Conservation (phyloP, 768 basidiomycete genomes). For the Tulasnella sp. region DNA sequence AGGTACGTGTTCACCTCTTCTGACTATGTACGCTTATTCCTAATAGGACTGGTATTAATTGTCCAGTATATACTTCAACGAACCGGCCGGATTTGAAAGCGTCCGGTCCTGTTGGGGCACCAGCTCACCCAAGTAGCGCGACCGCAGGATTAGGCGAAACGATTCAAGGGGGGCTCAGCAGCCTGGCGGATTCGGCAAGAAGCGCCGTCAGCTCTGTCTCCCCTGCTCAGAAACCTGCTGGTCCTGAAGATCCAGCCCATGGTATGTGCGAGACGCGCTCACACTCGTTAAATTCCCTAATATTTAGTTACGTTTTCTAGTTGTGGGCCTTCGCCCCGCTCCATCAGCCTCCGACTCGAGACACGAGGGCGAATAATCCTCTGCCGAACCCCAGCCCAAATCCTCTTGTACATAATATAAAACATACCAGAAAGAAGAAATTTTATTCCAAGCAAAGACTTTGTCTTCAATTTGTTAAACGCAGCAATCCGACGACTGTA, state of each 20-base stretch:
- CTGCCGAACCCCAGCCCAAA: not conserved
- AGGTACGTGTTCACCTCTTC: not conserved
- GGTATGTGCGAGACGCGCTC: not conserved
- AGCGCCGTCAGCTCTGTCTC: not conserved
- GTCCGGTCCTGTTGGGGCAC: constrained; percentile 8
- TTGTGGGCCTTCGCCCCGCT: constrained; percentile 12
- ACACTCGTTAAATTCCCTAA: not conserved
- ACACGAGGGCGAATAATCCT: not conserved
- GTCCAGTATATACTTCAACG: not conserved
- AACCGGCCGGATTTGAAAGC: not conserved
- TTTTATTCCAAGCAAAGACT: no score
- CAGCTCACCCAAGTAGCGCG: not conserved
- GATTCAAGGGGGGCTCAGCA: not conserved
- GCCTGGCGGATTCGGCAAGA: not conserved
- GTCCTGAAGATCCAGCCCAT: not conserved
- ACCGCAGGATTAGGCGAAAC: not conserved
- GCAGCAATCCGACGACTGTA: no score
- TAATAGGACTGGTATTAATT: not conserved
- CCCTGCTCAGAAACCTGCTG: not conserved
- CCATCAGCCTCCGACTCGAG: not conserved
- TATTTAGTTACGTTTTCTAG: not conserved
- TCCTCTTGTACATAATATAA: no score
- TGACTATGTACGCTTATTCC: not conserved
- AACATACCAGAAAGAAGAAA: no score
- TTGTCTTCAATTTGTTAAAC: no score